Conservation (phyloP, 495 filamentous ascomycete genomes). For the Friedmanniomyces simplex region DNA sequence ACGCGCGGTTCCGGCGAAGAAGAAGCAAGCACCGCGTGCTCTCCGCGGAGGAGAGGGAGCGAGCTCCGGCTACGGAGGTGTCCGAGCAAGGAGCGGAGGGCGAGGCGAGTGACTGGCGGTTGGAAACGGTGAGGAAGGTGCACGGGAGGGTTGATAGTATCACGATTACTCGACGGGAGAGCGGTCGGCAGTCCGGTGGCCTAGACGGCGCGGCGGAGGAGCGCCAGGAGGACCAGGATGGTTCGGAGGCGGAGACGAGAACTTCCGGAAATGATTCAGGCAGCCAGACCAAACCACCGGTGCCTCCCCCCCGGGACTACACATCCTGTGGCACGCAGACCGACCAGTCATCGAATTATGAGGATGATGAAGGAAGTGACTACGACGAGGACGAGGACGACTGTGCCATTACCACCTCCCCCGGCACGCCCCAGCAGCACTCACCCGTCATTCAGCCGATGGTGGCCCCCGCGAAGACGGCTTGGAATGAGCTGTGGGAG, state of each 20-base stretch:
- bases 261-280: neutral
- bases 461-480: constrained; percentile 9
- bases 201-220: neutral
- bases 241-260: neutral
- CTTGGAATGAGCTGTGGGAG: constrained; percentile 23
- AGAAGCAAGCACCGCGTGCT: constrained; percentile 1
- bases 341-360: neutral
- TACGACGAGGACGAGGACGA: neutral
- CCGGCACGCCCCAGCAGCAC: neutral
- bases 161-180: neutral
- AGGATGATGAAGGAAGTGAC: neutral
- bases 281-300: neutral
- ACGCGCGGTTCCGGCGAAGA: constrained; percentile 1
- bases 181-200: neutral
- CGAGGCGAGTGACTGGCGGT: neutral
- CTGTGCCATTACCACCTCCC: constrained; percentile 13
- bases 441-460: neutral
- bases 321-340: neutral
- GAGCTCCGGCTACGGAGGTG: neutral
- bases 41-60: neutral
- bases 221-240: neutral
- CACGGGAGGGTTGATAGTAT: constrained; percentile 4
- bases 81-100: neutral
- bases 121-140: constrained; percentile 3
- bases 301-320: neutral